Evolutionary conservation across 1,139 yeast species (phyloP).

Genomic region (Zygosaccharomyces sapae): DNA sequence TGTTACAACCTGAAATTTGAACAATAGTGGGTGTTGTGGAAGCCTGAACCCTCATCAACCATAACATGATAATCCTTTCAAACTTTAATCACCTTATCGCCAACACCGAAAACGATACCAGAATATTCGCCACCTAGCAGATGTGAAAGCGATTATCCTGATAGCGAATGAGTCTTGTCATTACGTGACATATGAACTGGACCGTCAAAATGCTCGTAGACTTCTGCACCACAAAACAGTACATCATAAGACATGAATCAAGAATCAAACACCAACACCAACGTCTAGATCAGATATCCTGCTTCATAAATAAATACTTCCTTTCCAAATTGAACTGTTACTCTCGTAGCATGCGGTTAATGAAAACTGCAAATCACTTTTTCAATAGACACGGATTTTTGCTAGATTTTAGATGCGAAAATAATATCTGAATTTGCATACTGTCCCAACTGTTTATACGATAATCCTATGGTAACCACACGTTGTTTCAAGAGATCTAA

Average conservation of each 20-base stretch:
- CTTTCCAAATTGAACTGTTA: too few relatives aligned
- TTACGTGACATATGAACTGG: slow-evolving; percentile 44
- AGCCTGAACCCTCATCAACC: slow-evolving; percentile 52
- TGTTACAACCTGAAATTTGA: background rate
- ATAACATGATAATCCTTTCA: slow-evolving; percentile 44
- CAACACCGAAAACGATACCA: slow-evolving; percentile 40
- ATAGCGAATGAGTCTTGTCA: slow-evolving; percentile 35
- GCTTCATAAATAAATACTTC: slow-evolving; percentile 3
- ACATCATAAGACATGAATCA: slow-evolving; percentile 45
- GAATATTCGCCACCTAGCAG: slow-evolving; percentile 58
- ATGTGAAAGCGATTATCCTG: slow-evolving; percentile 37
- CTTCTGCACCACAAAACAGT: slow-evolving; percentile 52
- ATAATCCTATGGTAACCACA: too few relatives aligned
- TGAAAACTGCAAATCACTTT: too few relatives aligned
- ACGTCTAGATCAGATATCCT: slow-evolving; percentile 40
- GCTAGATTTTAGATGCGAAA: too few relatives aligned
- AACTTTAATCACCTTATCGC: slow-evolving; percentile 36
- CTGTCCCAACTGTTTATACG: too few relatives aligned
- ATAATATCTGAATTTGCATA: too few relatives aligned
- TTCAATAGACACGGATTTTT: too few relatives aligned
- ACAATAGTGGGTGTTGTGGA: slow-evolving; percentile 39
- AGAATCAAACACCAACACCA: slow-evolving; percentile 40
- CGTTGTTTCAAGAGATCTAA: too few relatives aligned
- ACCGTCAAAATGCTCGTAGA: slow-evolving; percentile 45
- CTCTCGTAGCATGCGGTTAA: too few relatives aligned